A percentile compares a stretch with the other conserved stretches of the same genome.
Evolutionary conservation across 139 green algal genomes (phyloP).

Genomic region (Chlorella sp.): DNA sequence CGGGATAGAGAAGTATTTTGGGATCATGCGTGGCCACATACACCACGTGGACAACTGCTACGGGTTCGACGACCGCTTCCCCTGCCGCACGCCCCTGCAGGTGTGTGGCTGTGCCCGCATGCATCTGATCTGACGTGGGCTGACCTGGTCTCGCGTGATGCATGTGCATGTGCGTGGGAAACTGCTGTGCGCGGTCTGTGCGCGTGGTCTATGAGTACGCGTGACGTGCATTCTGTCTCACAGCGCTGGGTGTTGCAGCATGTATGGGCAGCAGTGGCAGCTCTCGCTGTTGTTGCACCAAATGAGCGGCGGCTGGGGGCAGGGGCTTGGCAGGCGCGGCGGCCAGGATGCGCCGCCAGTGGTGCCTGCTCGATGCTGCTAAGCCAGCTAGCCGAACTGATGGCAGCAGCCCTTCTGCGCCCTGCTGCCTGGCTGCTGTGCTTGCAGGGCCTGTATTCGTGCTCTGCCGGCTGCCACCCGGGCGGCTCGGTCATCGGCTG

Average conservation of each 20-base stretch:
- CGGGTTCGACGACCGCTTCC: conserved; percentile 62
- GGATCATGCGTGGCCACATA: conserved; percentile 67
- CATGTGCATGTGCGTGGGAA: too few species aligned
- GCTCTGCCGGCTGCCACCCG: conserved; percentile 60
- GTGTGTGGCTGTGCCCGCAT: background rate
- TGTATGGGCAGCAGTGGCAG: background rate
- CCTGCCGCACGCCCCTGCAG: conserved; percentile 50
- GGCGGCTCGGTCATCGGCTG: conserved; percentile 61
- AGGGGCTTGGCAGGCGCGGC: background rate
- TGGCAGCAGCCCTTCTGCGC: background rate
- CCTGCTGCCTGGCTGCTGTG: background rate
- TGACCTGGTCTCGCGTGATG: too few species aligned
- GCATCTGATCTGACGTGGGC: too few species aligned
- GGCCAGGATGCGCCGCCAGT: background rate
- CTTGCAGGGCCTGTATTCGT: conserved; percentile 60
- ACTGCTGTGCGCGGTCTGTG: too few species aligned
- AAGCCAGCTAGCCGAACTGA: background rate
- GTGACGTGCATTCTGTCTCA: too few species aligned
- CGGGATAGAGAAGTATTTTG: conserved; percentile 68
- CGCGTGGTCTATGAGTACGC: too few species aligned
- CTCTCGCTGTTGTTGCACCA: background rate
- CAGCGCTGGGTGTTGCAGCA: background rate
- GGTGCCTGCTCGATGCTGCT: background rate
- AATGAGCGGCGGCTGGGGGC: background rate
- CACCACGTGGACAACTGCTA: conserved; percentile 72